Base-by-base conservation (phyloP, 2,329 filamentous ascomycete species). In the Botrytis hyacinthi region DNA sequence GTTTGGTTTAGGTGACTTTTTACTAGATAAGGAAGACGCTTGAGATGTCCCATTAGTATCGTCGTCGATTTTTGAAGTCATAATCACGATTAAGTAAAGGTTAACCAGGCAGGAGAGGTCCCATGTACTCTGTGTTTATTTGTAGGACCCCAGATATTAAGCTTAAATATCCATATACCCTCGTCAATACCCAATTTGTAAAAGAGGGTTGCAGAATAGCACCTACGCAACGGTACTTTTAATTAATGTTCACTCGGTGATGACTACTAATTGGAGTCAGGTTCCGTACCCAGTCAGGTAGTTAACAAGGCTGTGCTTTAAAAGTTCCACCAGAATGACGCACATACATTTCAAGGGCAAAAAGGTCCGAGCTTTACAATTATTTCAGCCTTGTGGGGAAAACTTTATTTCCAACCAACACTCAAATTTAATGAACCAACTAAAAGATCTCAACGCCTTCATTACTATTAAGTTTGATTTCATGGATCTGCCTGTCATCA, bases 31-130 rank as follows among this genome's bases (percentile, higher is more conserved):
- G 10, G 79, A 74, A 37, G 78, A 76, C 46, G 81, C 80, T 42
- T 80, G 76, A 26, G 80, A 71, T 20, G 80, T 80, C 32, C 80
- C 81, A 48, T 79, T 77, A 2, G 84, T 83, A 74, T 86, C 85
- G 42, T 85, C 82, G 66, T 80, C 77, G 0, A 82, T 84, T 72
- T 84, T 83, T n/a, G 51, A 48, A 37, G 51, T 26, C 72, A 71
- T 73, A 20, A 16, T 42, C 14, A 12, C 32, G 1, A 32, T 18
- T 4, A 5, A 26, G 14, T 51, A 32, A 18, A 32, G 48, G 32
- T 40, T 6, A 12, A 35, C 1, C 4, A 40, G 18, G 20, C 22
- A 42, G 12, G 20, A 5, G 35, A n/a, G 12, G 6, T 46, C n/a
- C 3, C 3, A 48, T 40, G 22, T 37, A 40, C 7, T n/a, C 8